phyloP scores from a whole-genome alignment of 2,329 filamentous ascomycete species.

The Botrytis sinoallii region DNA sequence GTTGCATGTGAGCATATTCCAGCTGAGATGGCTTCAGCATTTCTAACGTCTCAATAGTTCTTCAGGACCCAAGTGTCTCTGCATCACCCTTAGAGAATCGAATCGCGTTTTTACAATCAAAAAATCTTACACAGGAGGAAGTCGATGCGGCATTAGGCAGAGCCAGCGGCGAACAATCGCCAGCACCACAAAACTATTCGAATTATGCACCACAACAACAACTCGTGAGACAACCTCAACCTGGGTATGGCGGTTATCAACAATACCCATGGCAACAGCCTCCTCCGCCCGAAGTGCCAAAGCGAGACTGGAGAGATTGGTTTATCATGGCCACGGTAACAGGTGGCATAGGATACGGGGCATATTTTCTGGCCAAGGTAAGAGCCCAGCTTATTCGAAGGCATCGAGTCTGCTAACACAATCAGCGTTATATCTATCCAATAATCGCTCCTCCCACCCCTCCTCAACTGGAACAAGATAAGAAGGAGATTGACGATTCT shows the following conservation, averaged over 20 bases:
- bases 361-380: constrained; percentile 86
- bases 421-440: constrained; percentile 82
- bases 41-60: constrained; percentile 54
- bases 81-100: constrained; percentile 89
- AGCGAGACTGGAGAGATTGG: constrained; percentile 95
- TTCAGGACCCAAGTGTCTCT: constrained; percentile 90
- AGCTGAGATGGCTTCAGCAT: neutral
- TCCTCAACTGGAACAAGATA: constrained; percentile 91
- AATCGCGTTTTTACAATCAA: constrained; percentile 88
- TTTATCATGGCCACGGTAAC: constrained; percentile 99
- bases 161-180: constrained; percentile 57
- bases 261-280: constrained; percentile 57
- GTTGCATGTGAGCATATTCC: constrained; percentile 37
- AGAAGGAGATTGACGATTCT: constrained; percentile 85
- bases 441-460: constrained; percentile 91
- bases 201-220: constrained; percentile 45
- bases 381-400: constrained; percentile 15
- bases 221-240: constrained; percentile 39
- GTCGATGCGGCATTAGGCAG: constrained; percentile 80
- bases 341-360: constrained; percentile 81
- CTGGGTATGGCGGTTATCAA: constrained; percentile 47
- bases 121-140: constrained; percentile 96
- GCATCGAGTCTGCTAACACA: neutral
- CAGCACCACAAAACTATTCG: constrained; percentile 39
- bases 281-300: constrained; percentile 59